Conservation (phyloP, 2,329 filamentous ascomycete genomes). For the Beauveria medogensis region DNA sequence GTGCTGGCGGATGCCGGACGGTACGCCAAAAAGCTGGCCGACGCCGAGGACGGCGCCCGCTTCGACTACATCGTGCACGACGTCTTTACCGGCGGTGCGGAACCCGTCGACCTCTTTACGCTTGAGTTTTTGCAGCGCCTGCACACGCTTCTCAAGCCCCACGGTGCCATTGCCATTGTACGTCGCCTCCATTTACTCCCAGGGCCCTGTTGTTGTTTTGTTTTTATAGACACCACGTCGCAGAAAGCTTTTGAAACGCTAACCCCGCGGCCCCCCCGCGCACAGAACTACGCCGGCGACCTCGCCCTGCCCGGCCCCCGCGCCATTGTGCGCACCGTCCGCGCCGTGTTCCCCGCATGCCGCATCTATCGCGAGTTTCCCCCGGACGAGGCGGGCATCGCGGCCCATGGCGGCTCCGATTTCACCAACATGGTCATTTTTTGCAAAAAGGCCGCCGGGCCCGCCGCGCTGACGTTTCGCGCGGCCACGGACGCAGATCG, state of each 20-base stretch:
- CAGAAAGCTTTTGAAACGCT: slow-evolving; percentile 10
- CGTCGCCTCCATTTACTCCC: slow-evolving; percentile 22
- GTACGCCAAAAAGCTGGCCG: slow-evolving; percentile 47
- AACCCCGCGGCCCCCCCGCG: neutral
- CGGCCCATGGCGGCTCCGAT: slow-evolving; percentile 36
- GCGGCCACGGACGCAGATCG: slow-evolving; percentile 56
- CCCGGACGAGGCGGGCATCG: slow-evolving; percentile 31
- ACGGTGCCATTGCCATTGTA: slow-evolving; percentile 83
- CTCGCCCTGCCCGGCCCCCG: slow-evolving; percentile 66
- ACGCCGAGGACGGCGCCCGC: slow-evolving; percentile 31
- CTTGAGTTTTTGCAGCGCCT: slow-evolving; percentile 71
- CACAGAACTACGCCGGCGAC: slow-evolving; percentile 89
- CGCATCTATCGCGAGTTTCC: slow-evolving; percentile 79
- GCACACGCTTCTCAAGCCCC: slow-evolving; percentile 59
- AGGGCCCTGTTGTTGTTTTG: no score
- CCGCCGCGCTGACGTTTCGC: slow-evolving; percentile 54
- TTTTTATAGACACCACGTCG: no score
- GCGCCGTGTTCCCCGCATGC: slow-evolving; percentile 76
- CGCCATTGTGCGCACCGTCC: slow-evolving; percentile 76
- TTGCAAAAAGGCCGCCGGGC: slow-evolving; percentile 57
- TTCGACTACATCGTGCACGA: slow-evolving; percentile 97
- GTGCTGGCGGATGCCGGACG: slow-evolving; percentile 73
- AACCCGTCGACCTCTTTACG: slow-evolving; percentile 84
- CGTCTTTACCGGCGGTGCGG: slow-evolving; percentile 93
- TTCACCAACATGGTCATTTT: slow-evolving; percentile 97